Evolutionary conservation across 208 protist genomes (phyloP), one percentile per base, ranked within the genome.

Genomic region (Trypanosoma lewisi): DNA sequence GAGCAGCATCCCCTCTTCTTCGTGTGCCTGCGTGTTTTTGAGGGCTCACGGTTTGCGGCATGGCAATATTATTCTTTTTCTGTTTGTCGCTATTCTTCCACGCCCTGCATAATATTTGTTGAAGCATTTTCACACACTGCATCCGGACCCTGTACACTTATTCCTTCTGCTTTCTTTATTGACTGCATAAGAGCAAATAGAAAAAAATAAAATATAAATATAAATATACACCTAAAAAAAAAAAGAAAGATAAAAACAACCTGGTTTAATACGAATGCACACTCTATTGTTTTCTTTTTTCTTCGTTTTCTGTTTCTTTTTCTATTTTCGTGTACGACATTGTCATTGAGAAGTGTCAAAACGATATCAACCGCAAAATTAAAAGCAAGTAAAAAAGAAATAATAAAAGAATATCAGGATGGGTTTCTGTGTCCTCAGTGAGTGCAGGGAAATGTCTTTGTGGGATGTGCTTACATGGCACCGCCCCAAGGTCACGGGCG

Each of bases 391-490:
- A 55, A 37, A 34, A 57, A 58, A 28, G 36, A 49, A 27, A 50
- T 12, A 59, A 63, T n/a, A 54, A 39, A 34, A 27, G 9, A n/a
- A 44, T 21, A 31, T 52, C 27, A 54, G 2, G 8, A 67, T 60
- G 55, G 31, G 17, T 2, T 50, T 17, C 56, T 56, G 55, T 42
- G 16, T 71, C 23, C 50, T 50, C 25, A 54, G 73, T 28, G 59
- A 85, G 36, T 85, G 85, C 63, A 72, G 70, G 48, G 67, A 65
- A n/a, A 63, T 77, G 51, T 82, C 71, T 48, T 42, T 66, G 27
- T 73, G 45, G 34, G 82, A 94, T 27, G 63, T 93, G 27, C 47
- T 95, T 9, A 21, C 76, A 12, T 95, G 89, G 89, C 74, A 79
- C 31, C 77, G 82, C 50, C 85, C 85, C 30, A 50, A 75, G 44